A percentile compares a stretch with the other conserved stretches of the same genome.
Conservation (phyloP, 345 rosid genomes). For the Murraya paniculata region DNA sequence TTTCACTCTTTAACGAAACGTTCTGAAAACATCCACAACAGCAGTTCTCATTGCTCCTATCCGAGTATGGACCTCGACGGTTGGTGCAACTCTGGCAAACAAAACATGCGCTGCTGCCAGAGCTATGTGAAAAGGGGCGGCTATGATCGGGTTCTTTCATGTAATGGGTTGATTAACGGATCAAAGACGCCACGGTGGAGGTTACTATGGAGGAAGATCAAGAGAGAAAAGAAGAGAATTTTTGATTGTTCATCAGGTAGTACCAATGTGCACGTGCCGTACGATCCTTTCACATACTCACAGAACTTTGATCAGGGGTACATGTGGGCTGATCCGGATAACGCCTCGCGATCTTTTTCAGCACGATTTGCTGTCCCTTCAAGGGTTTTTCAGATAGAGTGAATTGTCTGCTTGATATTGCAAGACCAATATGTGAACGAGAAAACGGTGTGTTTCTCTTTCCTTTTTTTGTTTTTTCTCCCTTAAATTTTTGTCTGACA, state of each 20-base stretch:
- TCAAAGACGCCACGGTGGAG: slow-evolving; percentile 23
- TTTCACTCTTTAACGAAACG: not conserved
- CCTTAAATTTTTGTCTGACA: not conserved
- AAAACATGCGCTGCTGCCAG: slow-evolving; percentile 1
- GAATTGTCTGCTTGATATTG: not conserved
- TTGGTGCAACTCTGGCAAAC: slow-evolving; percentile 26
- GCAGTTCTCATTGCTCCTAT: not conserved
- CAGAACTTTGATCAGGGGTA: slow-evolving; percentile 44
- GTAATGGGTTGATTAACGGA: not conserved
- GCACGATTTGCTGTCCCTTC: slow-evolving; percentile 47
- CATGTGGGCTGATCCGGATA: slow-evolving; percentile 30
- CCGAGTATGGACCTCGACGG: slow-evolving; percentile 24
- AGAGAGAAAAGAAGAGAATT: slow-evolving; percentile 26
- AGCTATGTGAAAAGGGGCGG: slow-evolving; percentile 3
- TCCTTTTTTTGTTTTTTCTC: too few relatives aligned
- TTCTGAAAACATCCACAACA: not conserved
- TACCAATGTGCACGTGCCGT: slow-evolving; percentile 20
- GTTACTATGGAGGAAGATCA: slow-evolving; percentile 40
- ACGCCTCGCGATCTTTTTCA: slow-evolving; percentile 37
- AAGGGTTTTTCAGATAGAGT: slow-evolving; percentile 19
- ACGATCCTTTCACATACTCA: slow-evolving; percentile 34
- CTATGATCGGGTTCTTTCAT: slow-evolving; percentile 22
- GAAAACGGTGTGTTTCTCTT: not conserved
- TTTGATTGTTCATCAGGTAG: slow-evolving; percentile 14
- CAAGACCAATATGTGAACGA: not conserved